A percentile compares a stretch with the other conserved stretches of the same genome.
Conservation (phyloP, 495 filamentous ascomycete species). For the Neurospora hispaniola region DNA sequence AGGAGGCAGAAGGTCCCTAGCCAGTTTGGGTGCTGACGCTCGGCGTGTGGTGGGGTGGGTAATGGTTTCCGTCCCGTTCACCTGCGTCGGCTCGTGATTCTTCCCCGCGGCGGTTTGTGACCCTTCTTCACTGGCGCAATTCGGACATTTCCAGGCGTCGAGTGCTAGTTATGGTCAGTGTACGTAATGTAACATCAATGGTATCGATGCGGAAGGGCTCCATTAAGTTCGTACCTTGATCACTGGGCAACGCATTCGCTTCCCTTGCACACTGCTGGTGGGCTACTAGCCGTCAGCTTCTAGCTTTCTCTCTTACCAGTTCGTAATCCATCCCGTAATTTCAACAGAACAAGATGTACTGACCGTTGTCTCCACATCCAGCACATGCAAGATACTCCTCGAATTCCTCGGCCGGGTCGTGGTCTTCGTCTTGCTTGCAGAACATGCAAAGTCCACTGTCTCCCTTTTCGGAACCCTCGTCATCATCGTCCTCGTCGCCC, state of each 20-base stretch:
- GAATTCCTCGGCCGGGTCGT: slow-evolving; percentile 80
- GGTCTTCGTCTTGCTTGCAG: slow-evolving; percentile 71
- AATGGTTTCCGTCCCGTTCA: not conserved
- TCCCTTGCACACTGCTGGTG: slow-evolving; percentile 90
- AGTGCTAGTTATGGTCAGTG: slow-evolving; percentile 37
- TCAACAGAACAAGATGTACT: slow-evolving; percentile 29
- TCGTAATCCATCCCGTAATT: slow-evolving; percentile 9
- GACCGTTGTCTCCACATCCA: slow-evolving; percentile 83
- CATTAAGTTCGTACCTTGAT: slow-evolving; percentile 19
- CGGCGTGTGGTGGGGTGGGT: slow-evolving; percentile 26
- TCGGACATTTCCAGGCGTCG: slow-evolving; percentile 68
- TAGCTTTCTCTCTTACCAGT: not conserved
- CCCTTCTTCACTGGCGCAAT: slow-evolving; percentile 62
- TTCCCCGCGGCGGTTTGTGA: slow-evolving; percentile 21
- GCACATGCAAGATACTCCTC: slow-evolving; percentile 73
- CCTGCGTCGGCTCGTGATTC: slow-evolving; percentile 29
- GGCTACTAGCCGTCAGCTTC: slow-evolving; percentile 47
- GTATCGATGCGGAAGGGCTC: not conserved
- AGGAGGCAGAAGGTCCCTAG: slow-evolving; percentile 67
- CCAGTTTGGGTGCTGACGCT: slow-evolving; percentile 42
- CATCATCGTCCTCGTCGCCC: slow-evolving; percentile 60
- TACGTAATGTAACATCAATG: not conserved
- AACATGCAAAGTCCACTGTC: slow-evolving; percentile 63
- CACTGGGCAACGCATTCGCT: slow-evolving; percentile 51
- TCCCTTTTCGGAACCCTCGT: slow-evolving; percentile 45